Conservation (phyloP, 2,329 filamentous ascomycete genomes). For the Phoma herbarum region DNA sequence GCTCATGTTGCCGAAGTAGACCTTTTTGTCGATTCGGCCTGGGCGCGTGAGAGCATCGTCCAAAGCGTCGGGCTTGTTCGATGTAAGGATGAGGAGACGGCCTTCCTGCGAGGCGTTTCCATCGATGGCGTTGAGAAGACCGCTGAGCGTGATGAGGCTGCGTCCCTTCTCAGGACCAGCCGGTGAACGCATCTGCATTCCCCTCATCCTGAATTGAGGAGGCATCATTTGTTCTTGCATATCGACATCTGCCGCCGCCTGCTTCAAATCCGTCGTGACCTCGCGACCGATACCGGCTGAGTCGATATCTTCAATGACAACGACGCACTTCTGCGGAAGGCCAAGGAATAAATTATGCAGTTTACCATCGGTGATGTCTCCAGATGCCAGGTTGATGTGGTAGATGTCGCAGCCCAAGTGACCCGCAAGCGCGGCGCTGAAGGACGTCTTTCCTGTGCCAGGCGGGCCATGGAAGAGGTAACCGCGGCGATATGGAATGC, state of each 20-base stretch:
- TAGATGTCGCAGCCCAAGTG: slow-evolving; percentile 52
- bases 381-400: slow-evolving; percentile 46
- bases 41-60: slow-evolving; percentile 78
- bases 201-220: slow-evolving; percentile 17
- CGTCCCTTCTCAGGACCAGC: not conserved
- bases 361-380: slow-evolving; percentile 39
- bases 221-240: slow-evolving; percentile 6
- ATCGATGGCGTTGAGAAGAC: slow-evolving; percentile 81
- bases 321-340: slow-evolving; percentile 50
- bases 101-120: slow-evolving; percentile 82
- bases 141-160: slow-evolving; percentile 66
- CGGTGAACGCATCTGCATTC: not conserved
- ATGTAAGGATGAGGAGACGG: slow-evolving; percentile 82
- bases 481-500: slow-evolving; percentile 47
- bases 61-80: slow-evolving; percentile 76
- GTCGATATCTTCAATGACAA: slow-evolving; percentile 56
- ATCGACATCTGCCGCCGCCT: slow-evolving; percentile 7
- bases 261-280: not conserved
- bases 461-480: slow-evolving; percentile 54
- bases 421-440: slow-evolving; percentile 50
- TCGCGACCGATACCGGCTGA: slow-evolving; percentile 45
- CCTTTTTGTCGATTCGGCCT: slow-evolving; percentile 80
- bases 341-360: slow-evolving; percentile 44
- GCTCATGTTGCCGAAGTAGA: slow-evolving; percentile 64
- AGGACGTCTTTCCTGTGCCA: slow-evolving; percentile 54